A percentile compares a stretch with the other conserved stretches of the same genome.
Evolutionary conservation across 768 basidiomycete genomes (phyloP).

Genomic region (Galerina sulciceps): DNA sequence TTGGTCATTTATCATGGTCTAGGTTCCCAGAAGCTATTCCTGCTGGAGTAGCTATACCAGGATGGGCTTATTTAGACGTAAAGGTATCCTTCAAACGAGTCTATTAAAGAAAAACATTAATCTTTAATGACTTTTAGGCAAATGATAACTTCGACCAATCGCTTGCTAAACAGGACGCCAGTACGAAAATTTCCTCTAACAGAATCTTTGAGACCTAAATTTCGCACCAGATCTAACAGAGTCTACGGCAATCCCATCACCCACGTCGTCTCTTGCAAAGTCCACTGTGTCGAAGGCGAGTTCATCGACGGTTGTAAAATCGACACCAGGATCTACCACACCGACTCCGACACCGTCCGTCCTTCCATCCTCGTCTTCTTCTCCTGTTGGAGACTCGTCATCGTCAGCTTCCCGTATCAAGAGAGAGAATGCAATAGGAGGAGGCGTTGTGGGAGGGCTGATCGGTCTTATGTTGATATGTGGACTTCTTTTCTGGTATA

Average conservation of each 20-base stretch:
- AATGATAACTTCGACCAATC: constrained; percentile 42
- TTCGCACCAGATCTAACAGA: constrained; percentile 41
- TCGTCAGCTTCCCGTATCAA: not conserved
- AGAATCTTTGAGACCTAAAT: not conserved
- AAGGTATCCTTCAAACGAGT: constrained; percentile 28
- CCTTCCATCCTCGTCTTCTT: constrained; percentile 1
- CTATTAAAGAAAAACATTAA: not conserved
- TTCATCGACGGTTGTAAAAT: constrained; percentile 2
- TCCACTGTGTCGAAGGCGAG: not conserved
- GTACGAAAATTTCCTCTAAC: constrained; percentile 23
- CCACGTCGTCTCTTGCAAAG: constrained; percentile 6
- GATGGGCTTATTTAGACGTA: constrained; percentile 67
- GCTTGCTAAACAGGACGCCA: constrained; percentile 38
- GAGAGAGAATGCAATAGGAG: constrained; percentile 43
- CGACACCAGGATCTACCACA: constrained; percentile 7
- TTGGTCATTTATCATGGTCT: not conserved
- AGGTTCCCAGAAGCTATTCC: constrained; percentile 59
- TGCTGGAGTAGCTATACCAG: constrained; percentile 51
- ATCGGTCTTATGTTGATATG: constrained; percentile 39
- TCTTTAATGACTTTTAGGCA: constrained; percentile 24
- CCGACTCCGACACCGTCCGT: constrained; percentile 18
- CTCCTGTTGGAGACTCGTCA: not conserved
- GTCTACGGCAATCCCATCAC: constrained; percentile 40
- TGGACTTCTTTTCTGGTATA: constrained; percentile 29
- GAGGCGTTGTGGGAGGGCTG: constrained; percentile 49